Base-by-base conservation (phyloP, 495 filamentous ascomycete species). In the Daldinia childiae region DNA sequence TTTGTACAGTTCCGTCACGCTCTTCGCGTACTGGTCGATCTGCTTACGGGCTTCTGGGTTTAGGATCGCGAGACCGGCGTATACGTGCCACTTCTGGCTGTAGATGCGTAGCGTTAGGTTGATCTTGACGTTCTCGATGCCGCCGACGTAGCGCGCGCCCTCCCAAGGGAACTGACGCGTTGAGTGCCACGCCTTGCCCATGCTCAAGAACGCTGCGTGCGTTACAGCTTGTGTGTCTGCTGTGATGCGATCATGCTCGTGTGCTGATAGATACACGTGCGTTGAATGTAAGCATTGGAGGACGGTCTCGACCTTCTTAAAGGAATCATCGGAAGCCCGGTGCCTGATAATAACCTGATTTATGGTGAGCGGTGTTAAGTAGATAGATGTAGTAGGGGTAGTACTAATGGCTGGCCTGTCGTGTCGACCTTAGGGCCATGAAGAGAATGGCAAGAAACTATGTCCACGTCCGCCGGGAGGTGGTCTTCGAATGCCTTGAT, bases 71-170 rank as follows among this genome's bases (percentile, higher is more conserved):
- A 99, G 89, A 4, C 95, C 95, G 34, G 95, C 95, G 79, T 99
- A 99, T 62, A 99, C 95, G 80, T 99, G 95, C 95, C 95, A 99
- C 79, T 98, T 98, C 79, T 97, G 96, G 64, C 91, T 90, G 82
- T 98, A 99, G 79, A 99, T 99, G 73, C 95, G 93, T 67, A 99
- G 81, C 41, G 93, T 98, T 67, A 98, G 88, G 80, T 99, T 99
- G 81, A 98, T 98, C 83, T 99, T 99, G 76, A 98, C 93, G 80
- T 99, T 99, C 82, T 99, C 95, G 76, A 99, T 97, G 26, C 96
- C 95, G 58, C 95, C 95, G 3, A 97, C 87, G 83, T 97, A 99
- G 64, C 95, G 93, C 6, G 89, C 87, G 51, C 92, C 89, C 71
- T 99, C 95, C 95, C 95, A 99, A 1, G 95, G 95, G 74, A 97